Base-by-base conservation (phyloP, 2,329 filamentous ascomycete genomes). In the Arthrobotrys iridis region DNA sequence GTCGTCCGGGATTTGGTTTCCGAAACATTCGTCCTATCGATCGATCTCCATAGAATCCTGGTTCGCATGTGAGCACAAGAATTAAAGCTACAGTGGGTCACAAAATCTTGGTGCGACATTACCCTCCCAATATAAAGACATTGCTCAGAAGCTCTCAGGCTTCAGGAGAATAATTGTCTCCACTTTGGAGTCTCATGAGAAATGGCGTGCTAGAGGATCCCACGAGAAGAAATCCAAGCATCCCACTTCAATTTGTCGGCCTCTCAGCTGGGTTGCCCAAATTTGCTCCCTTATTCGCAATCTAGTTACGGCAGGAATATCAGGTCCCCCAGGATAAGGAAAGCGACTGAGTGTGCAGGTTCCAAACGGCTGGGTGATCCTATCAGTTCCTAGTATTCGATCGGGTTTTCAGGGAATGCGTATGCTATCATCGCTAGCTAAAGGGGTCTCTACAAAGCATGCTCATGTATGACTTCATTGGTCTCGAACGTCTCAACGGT, bases 301-400 rank as follows among this genome's bases (percentile, higher is more conserved):
- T 37, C 37, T 57, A n/a, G n/a, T 40, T 15, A 58, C 46, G 26
- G 40, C 35, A 30, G 13, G 48, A 35, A 37, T 57, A 57, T 58
- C 15, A 35, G 24, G 20, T 15, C 18, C 28, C 24, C 43, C 43
- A 35, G 55, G 11, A 58, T 57, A 66, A 40, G 28, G 26, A 67
- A 67, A 67, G 63, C 59, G 50, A 35, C 63, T 50, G 63, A 41
- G 24, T 58, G 50, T 67, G 63, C 63, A 67, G 50, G 37, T 67
- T 33, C 48, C 63, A 67, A 13, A 41, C 50, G 50, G 30, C 50
- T n/a, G 50, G 50, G 50, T 37, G 22, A 1, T 22, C 30, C 50
- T 55, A 55, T 55, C 50, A 24, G 24, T 55, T 37, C 28, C 50
- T 18, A 28, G 35, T 55, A 37, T 35, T 55, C 18, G 30, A 15